A percentile compares a stretch with the other conserved stretches of the same genome.
Evolutionary conservation across 805 yeast species (phyloP).

Genomic region (Kockiozyma suomiensis): DNA sequence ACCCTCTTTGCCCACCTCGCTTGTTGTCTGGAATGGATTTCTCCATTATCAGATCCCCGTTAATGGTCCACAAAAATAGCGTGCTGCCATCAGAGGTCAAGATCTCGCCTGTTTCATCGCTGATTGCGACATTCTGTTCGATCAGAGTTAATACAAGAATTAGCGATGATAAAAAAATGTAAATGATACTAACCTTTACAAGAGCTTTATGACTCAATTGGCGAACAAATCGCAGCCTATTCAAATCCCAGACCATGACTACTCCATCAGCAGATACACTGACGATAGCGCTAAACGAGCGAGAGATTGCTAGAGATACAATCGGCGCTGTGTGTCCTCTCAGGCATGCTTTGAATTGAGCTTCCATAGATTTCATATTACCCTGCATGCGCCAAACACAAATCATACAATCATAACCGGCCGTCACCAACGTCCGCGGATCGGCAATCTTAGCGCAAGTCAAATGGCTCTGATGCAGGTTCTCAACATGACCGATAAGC

Average conservation of each 20-base stretch:
- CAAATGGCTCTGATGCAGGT: constrained; percentile 29
- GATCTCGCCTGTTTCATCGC: constrained; percentile 36
- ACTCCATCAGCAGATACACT: constrained; percentile 59
- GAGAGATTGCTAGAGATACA: constrained; percentile 51
- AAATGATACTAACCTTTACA: constrained; percentile 10
- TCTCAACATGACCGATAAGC: constrained; percentile 32
- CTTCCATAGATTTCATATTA: constrained; percentile 20
- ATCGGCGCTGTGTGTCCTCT: constrained; percentile 62
- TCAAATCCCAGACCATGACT: constrained; percentile 66
- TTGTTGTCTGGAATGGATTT: constrained; percentile 15
- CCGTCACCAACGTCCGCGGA: constrained; percentile 33
- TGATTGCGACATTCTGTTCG: constrained; percentile 29
- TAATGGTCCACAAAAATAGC: constrained; percentile 33
- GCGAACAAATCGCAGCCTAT: constrained; percentile 55
- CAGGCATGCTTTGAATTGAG: constrained; percentile 42
- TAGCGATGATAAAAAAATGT: not conserved
- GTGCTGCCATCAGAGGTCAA: constrained; percentile 20
- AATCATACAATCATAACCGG: constrained; percentile 38
- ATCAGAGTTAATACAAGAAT: not conserved
- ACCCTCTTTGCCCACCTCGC: not conserved
- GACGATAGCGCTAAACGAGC: constrained; percentile 57
- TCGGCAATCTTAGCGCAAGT: constrained; percentile 31
- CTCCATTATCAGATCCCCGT: constrained; percentile 28
- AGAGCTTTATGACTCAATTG: constrained; percentile 28
- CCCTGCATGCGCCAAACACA: constrained; percentile 45